Base-by-base conservation (phyloP, 164 flowering plant genomes). In the Pachysandra terminalis region DNA sequence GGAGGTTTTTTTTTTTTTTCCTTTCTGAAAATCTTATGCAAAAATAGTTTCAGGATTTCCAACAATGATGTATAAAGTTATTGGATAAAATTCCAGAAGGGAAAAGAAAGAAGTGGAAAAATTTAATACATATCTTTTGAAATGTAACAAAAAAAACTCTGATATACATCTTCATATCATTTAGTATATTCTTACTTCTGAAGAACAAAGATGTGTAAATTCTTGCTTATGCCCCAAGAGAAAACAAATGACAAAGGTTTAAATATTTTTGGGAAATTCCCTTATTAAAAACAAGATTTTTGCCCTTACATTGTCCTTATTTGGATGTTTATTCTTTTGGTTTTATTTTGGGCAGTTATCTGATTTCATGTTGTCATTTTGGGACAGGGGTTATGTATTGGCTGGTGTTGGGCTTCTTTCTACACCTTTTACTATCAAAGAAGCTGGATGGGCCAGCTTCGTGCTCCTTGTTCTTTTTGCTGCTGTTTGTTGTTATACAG, bases 361-460 rank as follows among this genome's bases (percentile, higher is more conserved):
- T 61, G 21, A 51, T 41, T 19, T 65, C 22, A 28, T 55, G 62
- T 49, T 65, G 19, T 61, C 17, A 61, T 21, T 12, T 67, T 52
- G 61, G 65, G 24, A 35, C 81, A 93, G 96, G 86, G 41, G 64
- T 89, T 23, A 94, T 83, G 90, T 87, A 19, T 64, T 91, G 85
- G 92, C 87, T 77, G 97, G 98, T 68, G 85, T 94, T 69, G 97
- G 97, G 64, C 80, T 94, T 69, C 87, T 94, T 3, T 94, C 96
- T 57, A 91, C 97, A 0, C 97, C 97, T 35, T 87, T 58, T 56
- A 84, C 98, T 0, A 73, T 94, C 21, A 84, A 80, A 83, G 87
- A 87, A 80, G 95, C 82, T 49, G 98, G 98, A 3, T 94, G 98
- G 98, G 79, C 78, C 15, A 82, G 90, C 69, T 61, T 91, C 77